phyloP scores from a whole-genome alignment of 2,329 filamentous ascomycete genomes.

The Nemania bipapillata region DNA sequence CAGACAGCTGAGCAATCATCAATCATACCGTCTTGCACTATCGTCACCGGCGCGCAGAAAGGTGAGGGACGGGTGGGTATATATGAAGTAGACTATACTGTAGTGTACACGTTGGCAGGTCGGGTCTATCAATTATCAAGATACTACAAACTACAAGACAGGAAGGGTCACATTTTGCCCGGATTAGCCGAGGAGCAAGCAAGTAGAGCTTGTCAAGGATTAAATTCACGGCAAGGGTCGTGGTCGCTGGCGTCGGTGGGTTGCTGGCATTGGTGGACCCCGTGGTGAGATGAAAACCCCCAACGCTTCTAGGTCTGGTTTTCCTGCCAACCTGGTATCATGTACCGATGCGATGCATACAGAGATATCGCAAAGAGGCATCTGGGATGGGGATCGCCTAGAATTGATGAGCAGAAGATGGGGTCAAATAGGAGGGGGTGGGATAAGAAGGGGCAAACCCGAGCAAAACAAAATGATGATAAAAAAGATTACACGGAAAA shows the following conservation, averaged over 20 bases:
- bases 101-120: neutral
- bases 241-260: conserved; percentile 7
- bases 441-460: neutral
- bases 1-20: conserved; percentile 17
- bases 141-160: no score
- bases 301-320: conserved; percentile 17
- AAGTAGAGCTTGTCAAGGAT: no score
- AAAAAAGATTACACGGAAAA: no score
- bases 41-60: neutral
- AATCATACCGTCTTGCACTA: neutral
- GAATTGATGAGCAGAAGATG: conserved; percentile 10
- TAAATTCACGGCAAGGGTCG: conserved; percentile 18
- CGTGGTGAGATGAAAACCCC: conserved; percentile 30
- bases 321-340: conserved; percentile 21
- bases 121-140: neutral
- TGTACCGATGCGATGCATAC: conserved; percentile 15
- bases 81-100: neutral
- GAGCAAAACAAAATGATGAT: conserved; percentile 10
- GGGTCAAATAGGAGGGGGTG: conserved; percentile 8
- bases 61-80: neutral
- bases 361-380: neutral
- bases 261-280: conserved; percentile 18
- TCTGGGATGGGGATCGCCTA: neutral
- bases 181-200: conserved; percentile 28
- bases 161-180: conserved; percentile 32